Evolutionary conservation across 2,329 filamentous ascomycete genomes (phyloP), one percentile per base, ranked within the genome.

Genomic region (Colletotrichum incanum): DNA sequence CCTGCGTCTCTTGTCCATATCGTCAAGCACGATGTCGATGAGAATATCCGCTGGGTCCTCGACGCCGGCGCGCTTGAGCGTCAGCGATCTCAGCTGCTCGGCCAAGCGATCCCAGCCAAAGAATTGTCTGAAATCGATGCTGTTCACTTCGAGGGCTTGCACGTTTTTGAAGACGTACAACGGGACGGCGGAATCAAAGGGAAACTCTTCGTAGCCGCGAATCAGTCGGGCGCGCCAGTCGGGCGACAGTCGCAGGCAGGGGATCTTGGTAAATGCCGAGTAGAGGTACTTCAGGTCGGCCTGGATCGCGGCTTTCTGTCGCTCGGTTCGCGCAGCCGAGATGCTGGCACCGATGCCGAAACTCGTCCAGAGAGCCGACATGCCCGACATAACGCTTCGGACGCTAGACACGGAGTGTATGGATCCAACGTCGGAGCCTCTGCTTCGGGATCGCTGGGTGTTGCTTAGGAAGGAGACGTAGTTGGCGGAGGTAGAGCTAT

Each of bases 91-190:
- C 74, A 99, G 85, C 81, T 98, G 95, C 79, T 99, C 96, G 11
- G 96, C 93, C 67, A 98, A 84, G 71, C 93, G 91, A 80, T 99
- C 96, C 96, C 96, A 99, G 70, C 96, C 96, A 82, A 95, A 98
- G 84, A 98, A 98, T 77, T 98, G 95, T 73, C 96, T 91, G 80
- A 98, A 98, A 82, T 99, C 96, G 79, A 98, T 93, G 83, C 97
- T 95, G 84, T 93, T 95, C 65, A 99, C 94, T 82, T 99, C 96
- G 75, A 99, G 87, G 28, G 94, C 93, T 82, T 96, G 96, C 65
- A 98, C 86, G 77, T 98, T 99, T 84, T 99, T 98, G 89, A 99
- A 98, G 11, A 94, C 93, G 81, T 97, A 93, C n/a, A 99, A 87
- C 26, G 96, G 96, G 39, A 99, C 96, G 26, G 96, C 96, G 31